Evolutionary conservation across 768 basidiomycete species (phyloP), one percentile per base, ranked within the genome.

Genomic region (Pleurotus citrinopileatus): DNA sequence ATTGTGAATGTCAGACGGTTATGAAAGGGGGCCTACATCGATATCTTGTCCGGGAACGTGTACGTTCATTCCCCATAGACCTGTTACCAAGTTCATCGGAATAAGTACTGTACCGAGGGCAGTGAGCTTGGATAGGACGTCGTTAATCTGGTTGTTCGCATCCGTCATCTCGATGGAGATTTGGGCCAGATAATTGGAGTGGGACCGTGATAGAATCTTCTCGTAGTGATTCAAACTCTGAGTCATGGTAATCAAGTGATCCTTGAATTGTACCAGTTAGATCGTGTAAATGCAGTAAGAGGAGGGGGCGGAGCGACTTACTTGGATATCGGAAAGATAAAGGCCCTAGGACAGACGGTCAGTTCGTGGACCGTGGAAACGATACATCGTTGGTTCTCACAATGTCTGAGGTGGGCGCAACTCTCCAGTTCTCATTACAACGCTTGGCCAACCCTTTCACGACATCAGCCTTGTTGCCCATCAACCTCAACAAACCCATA

Each of bases 81-180:
- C 95, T 23, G 97, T 99, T 47, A 99, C 84, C 68, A 98, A 71
- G 69, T 98, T 98, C 89, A 95, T 97, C 29, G 91, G 97, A 66
- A 99, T 87, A 60, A 98, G 87, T 4, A 99, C 85, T 4, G 97
- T 99, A 80, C 97, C 97, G 42, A 99, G 80, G 5, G 97, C 96
- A 0, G 97, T 98, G 56, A 99, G 77, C 75, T 98, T 98, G 3
- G 91, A 93, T 4, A 98, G 83, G 2, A 99, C 97, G 65, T 98
- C 94, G 72, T 99, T 99, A 75, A 98, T 99, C 74, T 98, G 94
- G 70, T 99, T 99, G 73, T 99, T 99, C 37, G 97, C 97, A 63
- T 98, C 95, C 29, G 94, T 96, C 96, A 98, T 99, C 75, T 98
- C 97, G 71, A 99, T 98, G 38, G 94, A 97, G 61, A 99, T 99